Percentiles rank a stretch among this genome's conserved stretches.
Conservation (phyloP, 2,329 filamentous ascomycete species). For the Venturia asperata region DNA sequence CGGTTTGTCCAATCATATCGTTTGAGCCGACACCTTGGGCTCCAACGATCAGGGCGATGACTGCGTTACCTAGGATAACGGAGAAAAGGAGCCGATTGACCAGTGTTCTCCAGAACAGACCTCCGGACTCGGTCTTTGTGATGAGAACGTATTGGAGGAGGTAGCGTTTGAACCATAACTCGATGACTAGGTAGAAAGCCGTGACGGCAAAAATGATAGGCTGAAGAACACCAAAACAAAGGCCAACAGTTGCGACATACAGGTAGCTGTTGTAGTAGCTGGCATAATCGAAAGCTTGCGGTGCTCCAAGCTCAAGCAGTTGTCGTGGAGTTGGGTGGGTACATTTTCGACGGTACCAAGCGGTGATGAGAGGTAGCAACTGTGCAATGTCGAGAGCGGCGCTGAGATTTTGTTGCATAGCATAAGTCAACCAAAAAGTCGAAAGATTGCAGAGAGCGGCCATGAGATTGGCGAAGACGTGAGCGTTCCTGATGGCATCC, state of each 20-base stretch:
- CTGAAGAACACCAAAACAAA: constrained; percentile 78
- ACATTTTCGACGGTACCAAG: constrained; percentile 9
- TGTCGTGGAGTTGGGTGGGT: constrained; percentile 18
- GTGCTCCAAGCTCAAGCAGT: constrained; percentile 19
- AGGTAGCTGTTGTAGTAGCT: constrained; percentile 98
- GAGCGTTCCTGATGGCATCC: constrained; percentile 18
- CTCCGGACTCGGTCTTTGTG: constrained; percentile 93
- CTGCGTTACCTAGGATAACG: constrained; percentile 66
- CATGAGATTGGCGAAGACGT: constrained; percentile 45
- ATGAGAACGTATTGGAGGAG: constrained; percentile 66
- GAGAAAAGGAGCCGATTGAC: constrained; percentile 88
- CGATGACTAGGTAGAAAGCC: constrained; percentile 80
- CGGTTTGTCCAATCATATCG: constrained; percentile 45
- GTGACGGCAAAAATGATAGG: constrained; percentile 80
- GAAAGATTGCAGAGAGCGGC: constrained; percentile 69
- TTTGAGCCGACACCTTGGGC: constrained; percentile 50
- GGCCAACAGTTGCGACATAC: constrained; percentile 82
- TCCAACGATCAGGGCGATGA: constrained; percentile 58
- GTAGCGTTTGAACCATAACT: constrained; percentile 91
- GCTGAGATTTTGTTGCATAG: constrained; percentile 86
- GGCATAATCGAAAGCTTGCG: constrained; percentile 83
- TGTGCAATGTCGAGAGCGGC: constrained; percentile 92
- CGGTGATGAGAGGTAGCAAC: constrained; percentile 67
- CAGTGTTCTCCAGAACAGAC: constrained; percentile 81
- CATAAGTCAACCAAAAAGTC: constrained; percentile 88